Evolutionary conservation across 164 flowering plant genomes (phyloP).

Genomic region (Chloranthus sessilifolius): DNA sequence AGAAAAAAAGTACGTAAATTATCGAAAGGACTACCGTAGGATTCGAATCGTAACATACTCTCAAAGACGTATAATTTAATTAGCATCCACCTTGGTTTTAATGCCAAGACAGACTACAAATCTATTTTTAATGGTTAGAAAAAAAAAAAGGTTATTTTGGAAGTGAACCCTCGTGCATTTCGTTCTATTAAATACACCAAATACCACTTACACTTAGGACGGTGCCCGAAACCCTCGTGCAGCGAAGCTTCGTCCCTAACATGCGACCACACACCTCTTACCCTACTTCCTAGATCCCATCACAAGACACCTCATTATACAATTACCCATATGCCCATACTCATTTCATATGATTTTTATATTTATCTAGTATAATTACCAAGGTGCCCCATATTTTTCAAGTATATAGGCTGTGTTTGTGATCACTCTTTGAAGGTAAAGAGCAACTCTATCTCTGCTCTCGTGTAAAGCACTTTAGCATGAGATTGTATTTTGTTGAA

Average conservation of each 20-base stretch:
- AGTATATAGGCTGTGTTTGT: too few relatives aligned
- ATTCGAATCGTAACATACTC: not conserved
- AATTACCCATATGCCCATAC: too few relatives aligned
- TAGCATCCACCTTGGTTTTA: not conserved
- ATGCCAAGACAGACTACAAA: not conserved
- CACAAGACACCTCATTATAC: too few relatives aligned
- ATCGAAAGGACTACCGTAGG: not conserved
- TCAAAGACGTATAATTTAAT: not conserved
- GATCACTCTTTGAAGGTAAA: too few relatives aligned
- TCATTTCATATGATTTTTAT: too few relatives aligned
- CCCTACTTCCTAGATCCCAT: too few relatives aligned
- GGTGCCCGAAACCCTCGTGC: constrained; percentile 6
- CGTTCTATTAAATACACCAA: not conserved
- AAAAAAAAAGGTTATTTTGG: not conserved
- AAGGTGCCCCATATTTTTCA: too few relatives aligned
- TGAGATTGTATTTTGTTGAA: too few relatives aligned
- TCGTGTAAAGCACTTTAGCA: too few relatives aligned
- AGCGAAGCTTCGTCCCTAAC: constrained; percentile 4
- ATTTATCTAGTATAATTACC: too few relatives aligned
- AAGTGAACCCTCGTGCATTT: not conserved
- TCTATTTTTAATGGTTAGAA: not conserved
- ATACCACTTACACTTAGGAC: not conserved
- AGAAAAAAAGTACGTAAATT: not conserved
- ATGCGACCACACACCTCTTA: too few relatives aligned
- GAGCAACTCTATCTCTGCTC: too few relatives aligned